A percentile compares a stretch with the other conserved stretches of the same genome.
Evolutionary conservation across 73 alveolate genomes (phyloP).

Genomic region (Blepharisma stoltei): DNA sequence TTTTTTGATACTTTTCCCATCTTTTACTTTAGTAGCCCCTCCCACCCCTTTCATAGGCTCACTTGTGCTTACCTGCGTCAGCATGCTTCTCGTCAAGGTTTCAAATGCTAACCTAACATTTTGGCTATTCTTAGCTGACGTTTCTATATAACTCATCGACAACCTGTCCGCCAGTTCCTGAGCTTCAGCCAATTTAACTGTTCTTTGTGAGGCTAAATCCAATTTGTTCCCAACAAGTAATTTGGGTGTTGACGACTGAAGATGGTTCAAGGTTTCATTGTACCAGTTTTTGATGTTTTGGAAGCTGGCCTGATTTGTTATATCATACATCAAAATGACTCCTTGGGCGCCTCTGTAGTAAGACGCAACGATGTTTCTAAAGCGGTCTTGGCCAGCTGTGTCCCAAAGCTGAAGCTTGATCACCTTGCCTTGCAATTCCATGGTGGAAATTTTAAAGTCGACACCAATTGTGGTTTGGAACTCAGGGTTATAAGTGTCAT

Average conservation of each 20-base stretch:
- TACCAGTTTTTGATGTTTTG: slow-evolving; percentile 24
- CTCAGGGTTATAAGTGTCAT: slow-evolving; percentile 46
- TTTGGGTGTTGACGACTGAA: background rate
- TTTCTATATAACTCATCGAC: slow-evolving; percentile 37
- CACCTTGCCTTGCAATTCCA: slow-evolving; percentile 42
- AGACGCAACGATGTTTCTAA: slow-evolving; percentile 29
- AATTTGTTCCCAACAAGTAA: slow-evolving; percentile 21
- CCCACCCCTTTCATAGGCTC: too few species aligned
- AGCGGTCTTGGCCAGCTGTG: slow-evolving; percentile 50
- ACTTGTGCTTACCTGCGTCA: background rate
- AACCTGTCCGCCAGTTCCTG: slow-evolving; percentile 35
- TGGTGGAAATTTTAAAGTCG: slow-evolving; percentile 58
- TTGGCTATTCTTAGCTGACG: slow-evolving; percentile 39
- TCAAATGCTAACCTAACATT: slow-evolving; percentile 52
- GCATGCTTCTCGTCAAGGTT: slow-evolving; percentile 38
- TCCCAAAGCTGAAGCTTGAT: slow-evolving; percentile 55
- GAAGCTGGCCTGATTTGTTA: slow-evolving; percentile 27
- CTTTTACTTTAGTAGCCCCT: too few species aligned
- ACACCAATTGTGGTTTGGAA: slow-evolving; percentile 67
- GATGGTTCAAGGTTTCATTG: slow-evolving; percentile 19
- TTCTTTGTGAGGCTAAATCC: slow-evolving; percentile 23
- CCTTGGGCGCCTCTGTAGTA: slow-evolving; percentile 46
- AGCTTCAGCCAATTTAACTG: slow-evolving; percentile 28
- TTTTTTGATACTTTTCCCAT: too few species aligned
- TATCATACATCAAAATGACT: slow-evolving; percentile 41